Conservation (phyloP, 345 rosid species). For the Raphanus raphanistrum region DNA sequence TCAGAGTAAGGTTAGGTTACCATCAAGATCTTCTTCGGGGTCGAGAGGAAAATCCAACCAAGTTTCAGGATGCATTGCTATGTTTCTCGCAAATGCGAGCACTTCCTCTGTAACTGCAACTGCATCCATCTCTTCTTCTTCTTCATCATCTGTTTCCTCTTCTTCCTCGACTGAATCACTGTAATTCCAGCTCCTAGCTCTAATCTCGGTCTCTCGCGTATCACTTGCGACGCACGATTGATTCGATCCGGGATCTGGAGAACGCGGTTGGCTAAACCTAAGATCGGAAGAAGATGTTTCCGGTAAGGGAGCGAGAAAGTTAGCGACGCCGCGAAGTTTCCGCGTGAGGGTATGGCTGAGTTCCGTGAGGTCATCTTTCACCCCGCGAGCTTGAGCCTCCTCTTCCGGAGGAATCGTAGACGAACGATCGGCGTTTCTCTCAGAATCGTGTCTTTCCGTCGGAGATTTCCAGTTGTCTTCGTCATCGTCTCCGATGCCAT, state of each 20-base stretch:
- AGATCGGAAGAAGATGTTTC: no score
- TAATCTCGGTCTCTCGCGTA: conserved; percentile 19
- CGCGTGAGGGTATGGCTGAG: conserved; percentile 70
- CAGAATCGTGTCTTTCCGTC: neutral
- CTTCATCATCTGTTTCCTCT: neutral
- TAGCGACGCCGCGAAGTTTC: conserved; percentile 88
- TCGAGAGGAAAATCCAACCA: conserved; percentile 89
- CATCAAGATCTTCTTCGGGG: conserved; percentile 65
- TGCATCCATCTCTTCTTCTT: conserved; percentile 37
- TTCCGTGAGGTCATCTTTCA: conserved; percentile 81
- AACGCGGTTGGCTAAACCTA: no score
- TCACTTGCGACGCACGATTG: no score
- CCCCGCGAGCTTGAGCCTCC: conserved; percentile 54
- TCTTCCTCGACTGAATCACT: conserved; percentile 57
- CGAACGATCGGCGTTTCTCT: conserved; percentile 3
- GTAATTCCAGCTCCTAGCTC: conserved; percentile 63
- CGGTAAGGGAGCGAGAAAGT: conserved; percentile 84
- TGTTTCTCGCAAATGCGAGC: conserved; percentile 68
- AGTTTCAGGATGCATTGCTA: conserved; percentile 89
- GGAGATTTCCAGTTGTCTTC: conserved; percentile 10
- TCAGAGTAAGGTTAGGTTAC: conserved; percentile 35
- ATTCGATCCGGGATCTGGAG: no score
- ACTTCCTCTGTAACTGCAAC: conserved; percentile 86
- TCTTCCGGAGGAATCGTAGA: conserved; percentile 25
- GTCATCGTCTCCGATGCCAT: conserved; percentile 29